Base-by-base conservation (phyloP, 1,284 basidiomycete genomes). In the Takashimella koratensis region DNA sequence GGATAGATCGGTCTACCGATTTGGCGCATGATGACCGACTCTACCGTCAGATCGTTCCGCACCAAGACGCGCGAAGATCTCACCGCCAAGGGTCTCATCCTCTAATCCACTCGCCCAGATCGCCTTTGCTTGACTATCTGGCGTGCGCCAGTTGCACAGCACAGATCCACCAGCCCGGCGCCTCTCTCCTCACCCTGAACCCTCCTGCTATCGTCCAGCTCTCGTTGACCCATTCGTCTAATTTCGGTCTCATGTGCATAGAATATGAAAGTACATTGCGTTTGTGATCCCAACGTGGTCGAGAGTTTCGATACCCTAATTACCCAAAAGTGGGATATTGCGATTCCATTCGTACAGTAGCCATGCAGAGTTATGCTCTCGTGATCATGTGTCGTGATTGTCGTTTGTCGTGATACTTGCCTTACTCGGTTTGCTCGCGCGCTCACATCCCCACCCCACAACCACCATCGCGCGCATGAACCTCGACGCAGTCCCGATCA, bases 1-100 rank as follows among this genome's bases (percentile, higher is more conserved):
- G n/a, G n/a, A n/a, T n/a, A n/a, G 76, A 56, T 77, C 36, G 77
- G 65, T 0, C 49, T 77, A 5, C 77, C 77, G 0, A 64, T 79
- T 23, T 79, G 76, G 76, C 49, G 78, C 20, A 54, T 59, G 45
- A 58, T 69, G 24, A 64, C 66, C 6, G 75, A 75, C 43, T 52
- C 43, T 20, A 48, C 30, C 8, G 58, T 66, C 39, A 48, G 51
- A 12, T 13, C 20, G n/a, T n/a, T 20, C 20, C 5, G 19, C 21
- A 13, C 21, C 19, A 16, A 3, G 2, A 22, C 43, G n/a, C 16
- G 19, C 16, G 45, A 42, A 45, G 25, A 22, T 16, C 45, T 47
- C 45, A 21, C 43, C 22, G 45, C 36, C 20, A 27, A 41, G 25
- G 45, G 41, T 3, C 43, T 52, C 22, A 39, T 43, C 13, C 11